A percentile compares a stretch with the other conserved stretches of the same genome.
Conservation (phyloP, 2,329 filamentous ascomycete genomes). For the Triangularia setosa region DNA sequence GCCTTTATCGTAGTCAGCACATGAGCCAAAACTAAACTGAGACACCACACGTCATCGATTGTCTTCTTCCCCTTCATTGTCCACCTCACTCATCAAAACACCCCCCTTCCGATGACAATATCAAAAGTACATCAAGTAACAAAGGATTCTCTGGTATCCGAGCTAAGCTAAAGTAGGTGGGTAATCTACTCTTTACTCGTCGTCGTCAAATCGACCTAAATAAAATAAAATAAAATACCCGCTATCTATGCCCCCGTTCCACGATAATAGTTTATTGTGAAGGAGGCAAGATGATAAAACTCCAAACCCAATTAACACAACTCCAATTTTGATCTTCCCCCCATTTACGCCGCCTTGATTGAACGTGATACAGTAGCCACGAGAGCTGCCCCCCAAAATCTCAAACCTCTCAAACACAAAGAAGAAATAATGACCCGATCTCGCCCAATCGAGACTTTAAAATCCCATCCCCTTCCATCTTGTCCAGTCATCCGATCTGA, state of each 20-base stretch:
- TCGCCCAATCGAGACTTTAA: not conserved
- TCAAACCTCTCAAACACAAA: not conserved
- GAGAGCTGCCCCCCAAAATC: not conserved
- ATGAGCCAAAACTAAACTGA: not conserved
- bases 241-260: not conserved
- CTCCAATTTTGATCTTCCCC: not conserved
- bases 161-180: not conserved
- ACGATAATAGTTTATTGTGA: not conserved
- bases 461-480: not conserved
- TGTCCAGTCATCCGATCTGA: not conserved
- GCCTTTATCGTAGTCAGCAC: not conserved
- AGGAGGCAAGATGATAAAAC: not conserved
- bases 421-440: not conserved
- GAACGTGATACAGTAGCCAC: not conserved
- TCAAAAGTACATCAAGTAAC: not conserved
- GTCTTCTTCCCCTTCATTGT: not conserved
- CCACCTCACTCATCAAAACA: not conserved
- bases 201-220: not conserved
- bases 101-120: not conserved
- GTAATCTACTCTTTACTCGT: too few relatives aligned
- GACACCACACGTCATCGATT: not conserved
- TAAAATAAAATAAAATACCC: not conserved
- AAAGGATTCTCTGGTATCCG: not conserved
- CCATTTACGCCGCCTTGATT: not conserved
- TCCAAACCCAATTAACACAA: not conserved